Percentiles rank a stretch among this genome's conserved stretches.
phyloP scores from a whole-genome alignment of 176 grass and related monocot species.

The Chrysopogon serrulatus region DNA sequence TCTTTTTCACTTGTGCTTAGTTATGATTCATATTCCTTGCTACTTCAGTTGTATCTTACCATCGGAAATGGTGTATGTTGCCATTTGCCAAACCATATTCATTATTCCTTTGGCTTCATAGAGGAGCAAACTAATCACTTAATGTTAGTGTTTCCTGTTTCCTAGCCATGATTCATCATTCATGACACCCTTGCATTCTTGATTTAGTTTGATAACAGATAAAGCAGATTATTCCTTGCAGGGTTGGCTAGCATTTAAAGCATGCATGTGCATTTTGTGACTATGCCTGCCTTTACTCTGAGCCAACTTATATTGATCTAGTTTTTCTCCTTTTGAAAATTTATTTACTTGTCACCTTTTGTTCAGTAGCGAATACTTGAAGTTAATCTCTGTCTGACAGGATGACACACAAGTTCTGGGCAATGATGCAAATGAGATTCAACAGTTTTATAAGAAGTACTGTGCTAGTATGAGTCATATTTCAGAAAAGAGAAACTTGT shows the following conservation, averaged over 20 bases:
- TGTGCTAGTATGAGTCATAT: constrained; percentile 43
- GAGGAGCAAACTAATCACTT: neutral
- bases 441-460: constrained; percentile 54
- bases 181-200: neutral
- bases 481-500: constrained; percentile 48
- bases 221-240: neutral
- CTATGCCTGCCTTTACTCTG: constrained; percentile 1
- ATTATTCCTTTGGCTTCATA: neutral
- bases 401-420: constrained; percentile 37
- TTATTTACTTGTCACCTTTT: neutral
- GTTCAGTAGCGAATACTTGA: constrained; percentile 8
- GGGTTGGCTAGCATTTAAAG: neutral
- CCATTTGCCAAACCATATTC: neutral
- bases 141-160: neutral
- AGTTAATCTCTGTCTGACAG: constrained; percentile 22
- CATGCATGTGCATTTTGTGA: neutral
- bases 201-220: constrained; percentile 9
- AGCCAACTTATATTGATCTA: neutral
- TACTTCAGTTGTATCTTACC: neutral
- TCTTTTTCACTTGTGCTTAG: constrained; percentile 6
- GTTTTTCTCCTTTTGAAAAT: neutral
- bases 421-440: constrained; percentile 56
- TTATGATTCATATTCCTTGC: neutral
- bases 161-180: neutral
- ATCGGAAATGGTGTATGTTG: neutral